Conservation (phyloP, 306 rosid genomes). For the Cicer pinnatifidum region DNA sequence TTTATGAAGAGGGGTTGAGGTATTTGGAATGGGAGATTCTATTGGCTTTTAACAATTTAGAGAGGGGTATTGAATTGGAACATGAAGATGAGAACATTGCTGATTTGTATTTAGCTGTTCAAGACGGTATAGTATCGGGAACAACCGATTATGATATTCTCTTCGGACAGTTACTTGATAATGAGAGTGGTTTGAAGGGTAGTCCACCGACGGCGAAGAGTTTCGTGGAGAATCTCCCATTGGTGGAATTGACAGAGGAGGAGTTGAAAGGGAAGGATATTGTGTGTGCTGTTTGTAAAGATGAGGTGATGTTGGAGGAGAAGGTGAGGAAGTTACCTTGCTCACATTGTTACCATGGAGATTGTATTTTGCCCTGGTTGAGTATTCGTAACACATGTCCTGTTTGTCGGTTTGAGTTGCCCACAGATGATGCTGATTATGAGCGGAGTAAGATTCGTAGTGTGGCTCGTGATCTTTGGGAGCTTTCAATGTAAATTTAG, state of each 20-base stretch:
- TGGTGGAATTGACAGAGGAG: constrained; percentile 66
- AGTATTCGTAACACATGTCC: constrained; percentile 86
- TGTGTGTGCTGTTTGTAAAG: constrained; percentile 82
- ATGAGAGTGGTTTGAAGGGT: constrained; percentile 63
- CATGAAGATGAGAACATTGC: constrained; percentile 39
- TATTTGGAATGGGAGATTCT: constrained; percentile 83
- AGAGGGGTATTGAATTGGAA: constrained; percentile 50
- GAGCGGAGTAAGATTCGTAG: constrained; percentile 67
- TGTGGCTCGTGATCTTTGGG: constrained; percentile 45
- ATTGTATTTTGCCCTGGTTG: constrained; percentile 92
- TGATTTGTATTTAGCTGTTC: constrained; percentile 50
- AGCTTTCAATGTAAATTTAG: constrained; percentile 54
- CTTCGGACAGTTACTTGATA: constrained; percentile 74
- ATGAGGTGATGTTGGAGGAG: constrained; percentile 64
- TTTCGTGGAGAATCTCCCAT: constrained; percentile 71
- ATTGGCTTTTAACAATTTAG: constrained; percentile 68
- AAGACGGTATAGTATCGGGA: constrained; percentile 54
- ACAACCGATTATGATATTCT: constrained; percentile 61
- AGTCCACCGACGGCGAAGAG: constrained; percentile 75
- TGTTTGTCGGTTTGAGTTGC: constrained; percentile 85
- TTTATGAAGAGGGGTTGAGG: constrained; percentile 55
- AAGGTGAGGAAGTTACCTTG: constrained; percentile 84
- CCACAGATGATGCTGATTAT: constrained; percentile 81
- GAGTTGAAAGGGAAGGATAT: constrained; percentile 58
- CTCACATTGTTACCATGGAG: constrained; percentile 80